Evolutionary conservation across 2,329 filamentous ascomycete species (phyloP).

Genomic region (Cladosporium halotolerans): DNA sequence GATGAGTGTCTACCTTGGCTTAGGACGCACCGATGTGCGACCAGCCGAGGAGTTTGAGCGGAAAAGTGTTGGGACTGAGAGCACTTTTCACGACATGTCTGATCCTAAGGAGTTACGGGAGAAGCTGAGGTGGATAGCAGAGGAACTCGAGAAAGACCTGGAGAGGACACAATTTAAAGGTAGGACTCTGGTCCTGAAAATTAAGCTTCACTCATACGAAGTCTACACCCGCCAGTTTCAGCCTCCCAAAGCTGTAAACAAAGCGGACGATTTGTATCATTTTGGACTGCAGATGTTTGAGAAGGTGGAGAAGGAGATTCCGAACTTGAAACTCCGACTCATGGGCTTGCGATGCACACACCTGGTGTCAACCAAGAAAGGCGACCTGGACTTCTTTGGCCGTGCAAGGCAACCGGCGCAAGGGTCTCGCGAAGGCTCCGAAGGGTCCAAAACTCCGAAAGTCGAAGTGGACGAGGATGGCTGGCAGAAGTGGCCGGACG

Average conservation of each 20-base stretch:
- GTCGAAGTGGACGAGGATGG: conserved; percentile 42
- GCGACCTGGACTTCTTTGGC: conserved; percentile 75
- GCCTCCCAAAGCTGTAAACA: conserved; percentile 63
- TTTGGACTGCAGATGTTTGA: conserved; percentile 74
- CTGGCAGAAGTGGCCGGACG: conserved; percentile 65
- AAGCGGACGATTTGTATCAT: conserved; percentile 76
- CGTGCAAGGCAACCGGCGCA: conserved; percentile 22
- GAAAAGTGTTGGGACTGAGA: conserved; percentile 90
- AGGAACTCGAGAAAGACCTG: conserved; percentile 83
- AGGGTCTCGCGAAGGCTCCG: conserved; percentile 26
- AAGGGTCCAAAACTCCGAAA: conserved; percentile 18
- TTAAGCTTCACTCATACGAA: conserved; percentile 92
- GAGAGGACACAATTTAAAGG: conserved; percentile 75
- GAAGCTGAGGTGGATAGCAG: conserved; percentile 73
- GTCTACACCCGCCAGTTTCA: conserved; percentile 77
- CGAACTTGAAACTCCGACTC: conserved; percentile 69
- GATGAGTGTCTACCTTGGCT: conserved; percentile 73
- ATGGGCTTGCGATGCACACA: conserved; percentile 88
- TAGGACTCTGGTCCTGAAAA: conserved; percentile 82
- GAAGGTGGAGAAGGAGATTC: conserved; percentile 78
- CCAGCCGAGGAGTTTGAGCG: conserved; percentile 85
- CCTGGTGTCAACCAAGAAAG: conserved; percentile 77
- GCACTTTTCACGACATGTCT: conserved; percentile 77
- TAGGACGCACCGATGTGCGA: conserved; percentile 78
- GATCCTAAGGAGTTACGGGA: conserved; percentile 62